Evolutionary conservation across 2,329 filamentous ascomycete genomes (phyloP).

Genomic region (Fusarium euwallaceae): DNA sequence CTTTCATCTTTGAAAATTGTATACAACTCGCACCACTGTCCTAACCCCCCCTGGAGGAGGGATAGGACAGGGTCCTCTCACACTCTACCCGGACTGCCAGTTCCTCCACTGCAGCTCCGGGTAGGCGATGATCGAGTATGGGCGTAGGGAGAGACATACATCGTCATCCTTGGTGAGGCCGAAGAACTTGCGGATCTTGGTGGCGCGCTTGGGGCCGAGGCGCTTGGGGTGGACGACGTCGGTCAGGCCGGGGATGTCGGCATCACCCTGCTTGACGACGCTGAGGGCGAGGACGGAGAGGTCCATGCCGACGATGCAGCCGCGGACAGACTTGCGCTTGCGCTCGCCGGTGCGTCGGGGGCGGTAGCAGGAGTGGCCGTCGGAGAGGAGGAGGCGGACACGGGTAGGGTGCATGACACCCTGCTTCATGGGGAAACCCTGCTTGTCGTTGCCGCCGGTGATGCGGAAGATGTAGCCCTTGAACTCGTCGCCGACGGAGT

Average conservation of each 20-base stretch:
- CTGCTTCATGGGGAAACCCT: conserved; percentile 99
- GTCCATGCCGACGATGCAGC: conserved; percentile 98
- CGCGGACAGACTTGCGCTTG: conserved; percentile 99
- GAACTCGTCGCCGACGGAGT: conserved; percentile 98
- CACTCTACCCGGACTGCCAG: conserved; percentile 69
- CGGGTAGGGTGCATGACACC: conserved; percentile 98
- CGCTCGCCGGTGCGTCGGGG: conserved; percentile 97
- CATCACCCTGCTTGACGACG: conserved; percentile 98
- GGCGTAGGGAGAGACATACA: conserved; percentile 80
- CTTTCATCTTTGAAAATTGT: conserved; percentile 29
- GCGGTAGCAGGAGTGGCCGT: conserved; percentile 99
- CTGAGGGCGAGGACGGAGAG: conserved; percentile 93
- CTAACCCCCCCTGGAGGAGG: conserved; percentile 12
- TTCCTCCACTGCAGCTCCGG: conserved; percentile 63
- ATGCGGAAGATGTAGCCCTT: conserved; percentile 99
- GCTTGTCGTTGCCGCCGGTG: conserved; percentile 99
- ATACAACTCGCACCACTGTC: conserved; percentile 43
- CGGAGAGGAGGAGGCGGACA: conserved; percentile 95
- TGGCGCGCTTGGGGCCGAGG: conserved; percentile 98
- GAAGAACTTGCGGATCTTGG: conserved; percentile 99
- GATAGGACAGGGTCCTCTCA: conserved; percentile 60
- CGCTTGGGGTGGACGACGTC: conserved; percentile 99
- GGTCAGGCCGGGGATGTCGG: conserved; percentile 94
- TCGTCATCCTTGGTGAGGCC: conserved; percentile 99
- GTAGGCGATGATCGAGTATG: conserved; percentile 78